Evolutionary conservation across 306 rosid genomes (phyloP), one percentile per base, ranked within the genome.

Genomic region (Quillaja saponaria): DNA sequence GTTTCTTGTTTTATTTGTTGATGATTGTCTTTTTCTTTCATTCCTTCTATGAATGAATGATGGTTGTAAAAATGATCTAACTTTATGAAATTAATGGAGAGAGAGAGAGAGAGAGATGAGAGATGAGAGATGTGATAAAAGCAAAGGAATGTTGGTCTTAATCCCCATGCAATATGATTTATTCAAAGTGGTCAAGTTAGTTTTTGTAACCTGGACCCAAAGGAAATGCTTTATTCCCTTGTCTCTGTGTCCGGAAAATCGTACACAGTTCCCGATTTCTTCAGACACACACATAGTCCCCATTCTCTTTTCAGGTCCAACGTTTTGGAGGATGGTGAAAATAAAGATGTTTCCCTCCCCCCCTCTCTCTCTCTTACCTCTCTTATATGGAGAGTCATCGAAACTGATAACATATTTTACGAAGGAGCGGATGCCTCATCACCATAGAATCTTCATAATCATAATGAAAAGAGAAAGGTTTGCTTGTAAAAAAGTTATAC

Each of bases 251-350:
- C 78, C 73, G 67, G 75, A 85, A 82, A 84, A 82, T 75, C 75
- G 85, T 83, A 81, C 90, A 77, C 85, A 77, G 80, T 87, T 83
- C 85, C 80, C 84, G 63, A 87, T 81, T 85, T 79, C 84, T 74
- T 80, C 41, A 46, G 55, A 55, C 50, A 49, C 25, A 39, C 72
- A 71, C 76, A 73, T 55, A 78, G 80, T 66, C 83, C 89, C 84
- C 83, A 55, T 81, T 79, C 79, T 87, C 85, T 73, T 85, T 84
- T 85, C 82, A 76, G 84, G 60, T 52, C 86, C 86, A 84, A 81
- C 82, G 41, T 76, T 76, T 71, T 81, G 67, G 78, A 76, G 71
- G 63, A 65, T 41, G 60, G 41, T 69, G 66, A 66, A 60, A 62
- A n/a, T n/a, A n/a, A 72, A 72, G 56, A 78, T 64, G 64, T 75